Base-by-base conservation (phyloP, 169 alveolate genomes). In the Condylostoma magnum region DNA sequence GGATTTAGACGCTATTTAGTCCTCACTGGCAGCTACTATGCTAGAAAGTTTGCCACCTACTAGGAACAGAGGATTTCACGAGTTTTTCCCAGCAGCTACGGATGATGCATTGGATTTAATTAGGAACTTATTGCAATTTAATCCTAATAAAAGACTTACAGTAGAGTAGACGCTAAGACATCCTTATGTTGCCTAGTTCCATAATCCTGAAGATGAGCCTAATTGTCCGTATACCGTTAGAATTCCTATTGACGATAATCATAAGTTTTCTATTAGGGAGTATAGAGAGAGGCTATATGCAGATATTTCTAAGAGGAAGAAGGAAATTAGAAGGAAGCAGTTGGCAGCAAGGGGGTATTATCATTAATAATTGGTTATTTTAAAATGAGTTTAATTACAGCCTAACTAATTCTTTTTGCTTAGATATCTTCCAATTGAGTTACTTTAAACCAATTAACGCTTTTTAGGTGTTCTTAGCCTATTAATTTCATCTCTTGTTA, bases 101-200 rank as follows among this genome's bases (percentile, higher is more conserved):
- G 98, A 92, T 67, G 87, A 80, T 38, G 98, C 98, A 8, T 67
- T 96, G 18, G 99, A 97, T 81, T 80, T 98, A 67, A 77, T 97
- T 55, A 93, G 91, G 79, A 93, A 93, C 73, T 77, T 96, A 76
- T 87, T 98, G 54, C 88, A 93, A 69, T 91, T 95, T 85, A 92
- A 96, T 76, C 99, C 99, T 10, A 77, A 84, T 54, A 86, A 90
- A 63, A 90, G 99, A 66, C 84, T 97, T 30, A 93, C 99, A 20
- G 98, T 97, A 27, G 95, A 94, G 65, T 94, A 93, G 54, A 98
- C 99, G n/a, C 76, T 96, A 30, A 84, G 85, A 34, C 99, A 96
- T 79, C 98, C 97, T 36, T 96, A 84, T 79, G 95, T 96, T 43
- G 82, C 91, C 10, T 90, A 91, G 51, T 96, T 96, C 72, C 97